Evolutionary conservation across 225 moss, liverwort and hornwort species (phyloP).

Genomic region (Physcomitrellopsis africana): DNA sequence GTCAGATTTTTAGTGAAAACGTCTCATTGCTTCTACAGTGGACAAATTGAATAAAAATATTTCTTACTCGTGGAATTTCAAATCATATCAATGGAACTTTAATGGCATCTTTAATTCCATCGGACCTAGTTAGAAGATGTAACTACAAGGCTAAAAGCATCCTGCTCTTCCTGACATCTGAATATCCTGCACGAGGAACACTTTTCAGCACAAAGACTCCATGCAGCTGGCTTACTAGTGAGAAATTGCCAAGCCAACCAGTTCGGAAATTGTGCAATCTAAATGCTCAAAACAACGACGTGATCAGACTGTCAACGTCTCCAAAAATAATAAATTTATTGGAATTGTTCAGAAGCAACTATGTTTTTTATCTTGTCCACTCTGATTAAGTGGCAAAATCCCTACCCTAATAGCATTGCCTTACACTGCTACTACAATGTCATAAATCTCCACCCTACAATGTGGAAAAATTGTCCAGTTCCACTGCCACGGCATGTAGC

Average conservation of each 20-base stretch:
- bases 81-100: too few relatives aligned
- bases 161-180: too few relatives aligned
- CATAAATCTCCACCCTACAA: conserved; percentile 5
- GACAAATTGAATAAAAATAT: too few relatives aligned
- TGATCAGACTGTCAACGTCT: conserved; percentile 7
- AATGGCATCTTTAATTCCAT: too few relatives aligned
- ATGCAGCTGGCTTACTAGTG: neutral
- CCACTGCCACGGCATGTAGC: neutral
- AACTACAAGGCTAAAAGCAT: too few relatives aligned
- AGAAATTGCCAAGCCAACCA: conserved; percentile 1
- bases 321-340: neutral
- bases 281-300: conserved; percentile 12
- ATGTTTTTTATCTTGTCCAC: conserved; percentile 23
- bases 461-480: neutral
- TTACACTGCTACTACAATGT: conserved; percentile 2
- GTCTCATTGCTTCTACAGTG: too few relatives aligned
- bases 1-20: too few relatives aligned
- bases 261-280: neutral
- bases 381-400: conserved; percentile 4
- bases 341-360: conserved; percentile 17
- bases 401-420: neutral
- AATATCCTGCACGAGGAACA: neutral
- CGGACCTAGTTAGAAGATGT: too few relatives aligned
- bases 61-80: too few relatives aligned
- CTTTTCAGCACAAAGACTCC: neutral